Evolutionary conservation across 495 filamentous ascomycete species (phyloP), one percentile per base, ranked within the genome.

Genomic region (Margaritispora aquatica): DNA sequence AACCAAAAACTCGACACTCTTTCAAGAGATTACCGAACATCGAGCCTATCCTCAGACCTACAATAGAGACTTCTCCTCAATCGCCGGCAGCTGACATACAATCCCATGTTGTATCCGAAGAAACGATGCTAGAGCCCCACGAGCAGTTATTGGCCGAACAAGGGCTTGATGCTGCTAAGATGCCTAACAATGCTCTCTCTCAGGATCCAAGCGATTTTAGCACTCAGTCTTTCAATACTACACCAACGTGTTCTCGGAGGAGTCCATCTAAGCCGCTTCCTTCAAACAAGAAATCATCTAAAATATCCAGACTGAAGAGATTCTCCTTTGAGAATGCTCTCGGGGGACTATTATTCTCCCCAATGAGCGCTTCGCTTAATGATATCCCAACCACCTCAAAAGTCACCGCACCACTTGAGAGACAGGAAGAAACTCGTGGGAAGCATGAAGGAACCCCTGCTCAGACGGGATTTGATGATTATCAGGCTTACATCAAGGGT

Each of bases 221-320:
- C 29, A 64, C 62, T 2, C 62, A 61, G n/a, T 58, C 62, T 21
- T 57, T 27, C 51, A 61, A 61, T 38, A 61, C 62, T 11, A 54
- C 62, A 9, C 54, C 62, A 17, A n/a, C 4, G 3, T n/a, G 4
- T 44, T 44, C 38, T 15, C 38, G 38, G 19, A n/a, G 4, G 3
- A 7, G 3, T 44, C 38, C 38, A 10, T n/a, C 17, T 9, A 44
- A 44, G 4, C 19, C 38, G 11, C 17, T 8, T 3, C 11, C 7
- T 7, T 44, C 38, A 9, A 10, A 8, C 17, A 44, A n/a, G 17
- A 44, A 44, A 17, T 44, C 15, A n/a, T 17, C 38, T 3, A 44
- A 44, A 3, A n/a, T 44, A 44, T 8, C 8, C 7, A 44, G 38
- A 44, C 38, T 44, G 3, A 8, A n/a, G 19, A 8, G 38, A 44